Conservation (phyloP, 2,329 filamentous ascomycete species). For the Fusarium sp. region DNA sequence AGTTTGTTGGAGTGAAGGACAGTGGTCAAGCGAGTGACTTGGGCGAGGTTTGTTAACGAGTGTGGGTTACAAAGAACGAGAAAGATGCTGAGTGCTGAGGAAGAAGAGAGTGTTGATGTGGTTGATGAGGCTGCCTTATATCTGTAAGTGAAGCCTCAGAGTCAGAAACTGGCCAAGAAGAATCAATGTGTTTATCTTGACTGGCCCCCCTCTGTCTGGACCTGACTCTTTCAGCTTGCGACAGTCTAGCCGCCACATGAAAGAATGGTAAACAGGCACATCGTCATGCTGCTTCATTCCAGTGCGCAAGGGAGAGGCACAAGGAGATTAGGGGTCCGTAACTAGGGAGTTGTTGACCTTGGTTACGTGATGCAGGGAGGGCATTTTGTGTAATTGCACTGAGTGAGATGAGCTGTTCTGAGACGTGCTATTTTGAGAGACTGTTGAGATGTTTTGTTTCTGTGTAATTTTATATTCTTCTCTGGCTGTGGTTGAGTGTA, state of each 20-base stretch:
- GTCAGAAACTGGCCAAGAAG: neutral
- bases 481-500: neutral
- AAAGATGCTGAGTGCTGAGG: slow-evolving; percentile 17
- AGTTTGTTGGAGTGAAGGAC: slow-evolving; percentile 15
- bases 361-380: slow-evolving; percentile 8
- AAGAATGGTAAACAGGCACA: slow-evolving; percentile 29
- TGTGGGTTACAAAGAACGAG: slow-evolving; percentile 20
- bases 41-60: slow-evolving; percentile 34
- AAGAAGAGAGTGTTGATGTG: neutral
- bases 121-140: slow-evolving; percentile 37
- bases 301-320: slow-evolving; percentile 26
- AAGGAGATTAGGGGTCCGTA: slow-evolving; percentile 26
- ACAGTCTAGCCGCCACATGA: slow-evolving; percentile 16
- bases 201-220: neutral
- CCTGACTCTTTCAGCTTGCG: slow-evolving; percentile 3
- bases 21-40: slow-evolving; percentile 40
- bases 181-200: neutral
- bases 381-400: neutral
- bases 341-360: slow-evolving; percentile 19
- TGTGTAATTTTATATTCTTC: neutral
- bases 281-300: slow-evolving; percentile 28
- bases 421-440: slow-evolving; percentile 3
- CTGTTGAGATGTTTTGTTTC: slow-evolving; percentile 4
- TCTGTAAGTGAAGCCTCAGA: slow-evolving; percentile 15
- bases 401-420: neutral